Evolutionary conservation across 2,329 filamentous ascomycete genomes (phyloP).

Genomic region (Lachnellula willkommii): DNA sequence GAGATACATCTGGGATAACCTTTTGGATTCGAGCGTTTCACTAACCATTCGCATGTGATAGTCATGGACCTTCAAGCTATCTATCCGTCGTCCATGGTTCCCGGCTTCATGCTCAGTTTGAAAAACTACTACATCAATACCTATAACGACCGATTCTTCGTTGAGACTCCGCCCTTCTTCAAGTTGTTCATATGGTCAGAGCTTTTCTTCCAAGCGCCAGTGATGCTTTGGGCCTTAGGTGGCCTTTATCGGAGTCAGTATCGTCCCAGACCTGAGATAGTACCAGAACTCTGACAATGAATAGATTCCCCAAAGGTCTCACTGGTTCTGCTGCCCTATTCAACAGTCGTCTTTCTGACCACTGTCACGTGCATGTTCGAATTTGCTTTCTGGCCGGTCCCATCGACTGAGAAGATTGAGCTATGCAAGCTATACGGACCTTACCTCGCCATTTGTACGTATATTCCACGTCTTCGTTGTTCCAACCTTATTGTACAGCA

Average conservation of each 20-base stretch:
- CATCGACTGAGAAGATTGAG: slow-evolving; percentile 41
- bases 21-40: not conserved
- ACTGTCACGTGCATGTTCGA: slow-evolving; percentile 59
- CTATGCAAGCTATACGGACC: slow-evolving; percentile 51
- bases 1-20: no score
- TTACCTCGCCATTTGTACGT: slow-evolving; percentile 50
- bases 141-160: slow-evolving; percentile 61
- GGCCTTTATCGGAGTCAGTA: slow-evolving; percentile 46
- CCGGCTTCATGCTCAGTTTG: slow-evolving; percentile 43
- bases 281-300: slow-evolving; percentile 1
- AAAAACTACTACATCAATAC: slow-evolving; percentile 54
- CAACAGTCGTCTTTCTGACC: slow-evolving; percentile 54
- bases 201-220: slow-evolving; percentile 53
- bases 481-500: not conserved
- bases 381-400: slow-evolving; percentile 50
- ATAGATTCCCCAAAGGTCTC: slow-evolving; percentile 53
- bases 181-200: slow-evolving; percentile 53
- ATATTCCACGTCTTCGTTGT: slow-evolving; percentile 9
- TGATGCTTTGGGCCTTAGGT: slow-evolving; percentile 55
- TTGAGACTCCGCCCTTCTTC: slow-evolving; percentile 55
- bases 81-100: slow-evolving; percentile 48
- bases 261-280: not conserved
- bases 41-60: slow-evolving; percentile 28
- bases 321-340: slow-evolving; percentile 55
- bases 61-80: slow-evolving; percentile 57